phyloP scores from a whole-genome alignment of 129 eudicot genomes.

The Solidago caesia region DNA sequence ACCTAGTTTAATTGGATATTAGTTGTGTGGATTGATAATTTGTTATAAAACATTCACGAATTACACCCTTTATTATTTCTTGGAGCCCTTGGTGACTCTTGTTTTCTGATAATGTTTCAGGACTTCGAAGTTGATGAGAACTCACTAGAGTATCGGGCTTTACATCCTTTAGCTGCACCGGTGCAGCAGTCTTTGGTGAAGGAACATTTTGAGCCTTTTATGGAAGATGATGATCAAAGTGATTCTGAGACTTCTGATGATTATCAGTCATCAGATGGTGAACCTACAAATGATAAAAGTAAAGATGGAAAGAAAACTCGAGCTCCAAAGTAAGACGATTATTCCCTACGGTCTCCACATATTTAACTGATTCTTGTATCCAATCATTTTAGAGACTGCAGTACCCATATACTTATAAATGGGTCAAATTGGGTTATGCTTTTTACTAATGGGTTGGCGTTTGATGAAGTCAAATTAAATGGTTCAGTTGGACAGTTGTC shows the following conservation, averaged over 20 bases:
- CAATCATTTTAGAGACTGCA: not conserved
- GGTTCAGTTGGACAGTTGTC: not conserved
- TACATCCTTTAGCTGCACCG: slow-evolving; percentile 75
- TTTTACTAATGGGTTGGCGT: not conserved
- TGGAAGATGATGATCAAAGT: slow-evolving; percentile 38
- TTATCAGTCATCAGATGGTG: slow-evolving; percentile 51
- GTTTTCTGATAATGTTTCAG: slow-evolving; percentile 35
- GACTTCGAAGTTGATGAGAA: slow-evolving; percentile 82
- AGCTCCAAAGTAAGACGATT: slow-evolving; percentile 57
- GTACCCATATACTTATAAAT: not conserved
- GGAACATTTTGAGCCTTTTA: slow-evolving; percentile 77
- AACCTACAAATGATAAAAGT: slow-evolving; percentile 26
- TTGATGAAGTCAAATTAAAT: not conserved
- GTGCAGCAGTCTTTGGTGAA: slow-evolving; percentile 63
- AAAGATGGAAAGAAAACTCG: slow-evolving; percentile 42
- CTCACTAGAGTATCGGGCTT: slow-evolving; percentile 75
- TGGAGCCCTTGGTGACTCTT: not conserved
- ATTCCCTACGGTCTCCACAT: not conserved
- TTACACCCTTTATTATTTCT: not conserved
- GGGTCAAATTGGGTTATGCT: not conserved
- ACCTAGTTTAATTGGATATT: not conserved
- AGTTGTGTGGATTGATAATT: not conserved
- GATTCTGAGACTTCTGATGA: slow-evolving; percentile 58
- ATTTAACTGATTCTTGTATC: not conserved
- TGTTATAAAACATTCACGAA: not conserved